Base-by-base conservation (phyloP, 176 grass and related monocot genomes). In the Phyllostachys edulis region DNA sequence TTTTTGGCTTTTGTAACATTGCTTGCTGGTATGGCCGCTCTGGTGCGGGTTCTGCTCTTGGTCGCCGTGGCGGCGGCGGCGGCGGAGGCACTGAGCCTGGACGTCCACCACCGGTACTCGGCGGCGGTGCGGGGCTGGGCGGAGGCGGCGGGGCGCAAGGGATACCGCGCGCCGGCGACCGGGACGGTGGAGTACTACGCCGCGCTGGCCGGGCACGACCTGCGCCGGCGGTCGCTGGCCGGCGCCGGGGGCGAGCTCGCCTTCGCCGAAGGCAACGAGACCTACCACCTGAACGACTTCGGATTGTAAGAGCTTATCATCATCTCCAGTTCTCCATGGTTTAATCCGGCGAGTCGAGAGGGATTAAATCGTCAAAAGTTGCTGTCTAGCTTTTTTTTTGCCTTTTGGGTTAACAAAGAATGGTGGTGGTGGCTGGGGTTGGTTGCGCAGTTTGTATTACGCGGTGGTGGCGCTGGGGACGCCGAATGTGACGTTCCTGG, bases 61-160 rank as follows among this genome's bases (percentile, higher is more conserved):
- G 65, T 69, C 23, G 56, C 10, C 21, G 21, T 62, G 20, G 49
- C 51, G 0, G 60, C 85, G 45, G 16, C 63, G 29, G 54, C 62
- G 10, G 90, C 89, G 39, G 82, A 66, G 16, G 79, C 75, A 36
- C 74, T 98, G 49, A 88, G 85, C 75, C 68, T 98, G 23, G 93
- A 98, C 44, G 89, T 98, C 56, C 96, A 98, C 85, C 91, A 98
- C 81, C 82, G 91, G 29, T 98, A 95, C 93, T 98, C 96, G 13
- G 51, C 73, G 59, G 67, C 85, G 57, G 91, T 94, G 64, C 81
- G 91, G 9, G 49, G 38, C 15, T 95, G 96, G 96, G 90, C 74
- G 20, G 93, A 85, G 77, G 69, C 80, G 46, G 83, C 50, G 13
- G 44, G 80, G 15, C 78, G 71, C 65, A 83, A 79, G 0, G 92